Evolutionary conservation across 345 rosid species (phyloP).

Genomic region (Eutrema yunnanense): DNA sequence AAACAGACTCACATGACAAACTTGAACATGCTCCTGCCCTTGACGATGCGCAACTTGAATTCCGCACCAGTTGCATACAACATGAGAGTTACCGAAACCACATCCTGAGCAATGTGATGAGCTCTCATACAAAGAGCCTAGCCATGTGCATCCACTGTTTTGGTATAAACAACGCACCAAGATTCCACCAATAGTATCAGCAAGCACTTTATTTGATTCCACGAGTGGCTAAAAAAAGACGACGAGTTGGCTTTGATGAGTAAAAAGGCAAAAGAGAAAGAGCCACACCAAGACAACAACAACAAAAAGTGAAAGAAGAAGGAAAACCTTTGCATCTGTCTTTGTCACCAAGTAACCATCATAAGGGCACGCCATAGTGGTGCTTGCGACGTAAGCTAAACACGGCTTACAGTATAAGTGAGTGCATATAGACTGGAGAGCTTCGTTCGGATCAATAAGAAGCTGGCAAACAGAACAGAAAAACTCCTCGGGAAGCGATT

Average conservation of each 20-base stretch:
- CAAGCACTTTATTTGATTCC: conserved; percentile 57
- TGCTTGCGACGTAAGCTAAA: conserved; percentile 47
- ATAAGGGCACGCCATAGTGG: conserved; percentile 72
- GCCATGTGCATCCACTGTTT: conserved; percentile 87
- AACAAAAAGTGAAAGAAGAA: neutral
- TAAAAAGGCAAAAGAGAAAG: neutral
- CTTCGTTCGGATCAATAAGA: conserved; percentile 78
- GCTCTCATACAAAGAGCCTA: conserved; percentile 61
- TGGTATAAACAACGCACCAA: conserved; percentile 59
- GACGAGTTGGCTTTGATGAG: neutral
- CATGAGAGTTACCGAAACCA: conserved; percentile 65
- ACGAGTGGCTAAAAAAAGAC: conserved; percentile 46
- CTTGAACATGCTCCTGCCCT: conserved; percentile 71
- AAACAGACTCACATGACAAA: conserved; percentile 61
- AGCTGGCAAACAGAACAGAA: conserved; percentile 78
- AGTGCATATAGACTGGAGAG: conserved; percentile 75
- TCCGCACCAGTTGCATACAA: conserved; percentile 63
- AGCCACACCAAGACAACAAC: neutral
- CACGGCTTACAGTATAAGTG: conserved; percentile 81
- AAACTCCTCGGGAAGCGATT: conserved; percentile 66
- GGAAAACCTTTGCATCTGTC: conserved; percentile 68
- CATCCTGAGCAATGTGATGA: conserved; percentile 67
- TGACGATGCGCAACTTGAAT: conserved; percentile 57
- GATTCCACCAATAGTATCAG: conserved; percentile 60
- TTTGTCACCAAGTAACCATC: conserved; percentile 80